Evolutionary conservation across 1,284 basidiomycete genomes (phyloP).

Genomic region (Malassezia sympodialis): DNA sequence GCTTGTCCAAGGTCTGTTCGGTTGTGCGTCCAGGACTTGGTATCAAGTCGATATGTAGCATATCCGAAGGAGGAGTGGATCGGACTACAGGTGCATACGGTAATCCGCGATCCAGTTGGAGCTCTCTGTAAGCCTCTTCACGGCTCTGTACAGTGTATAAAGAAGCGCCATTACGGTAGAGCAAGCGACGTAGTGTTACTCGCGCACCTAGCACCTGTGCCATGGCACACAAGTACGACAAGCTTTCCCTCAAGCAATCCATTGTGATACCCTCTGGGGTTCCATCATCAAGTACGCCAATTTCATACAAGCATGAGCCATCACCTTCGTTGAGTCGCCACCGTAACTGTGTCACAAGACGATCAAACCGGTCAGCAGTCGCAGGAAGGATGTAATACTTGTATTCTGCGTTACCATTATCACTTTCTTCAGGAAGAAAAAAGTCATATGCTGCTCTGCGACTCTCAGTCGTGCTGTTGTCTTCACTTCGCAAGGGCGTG

Average conservation of each 20-base stretch:
- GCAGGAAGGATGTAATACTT: slow-evolving; percentile 44
- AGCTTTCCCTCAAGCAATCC: slow-evolving; percentile 34
- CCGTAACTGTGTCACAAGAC: slow-evolving; percentile 45
- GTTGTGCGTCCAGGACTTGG: neutral
- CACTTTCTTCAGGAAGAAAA: slow-evolving; percentile 35
- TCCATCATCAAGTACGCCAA: slow-evolving; percentile 46
- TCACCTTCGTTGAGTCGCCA: slow-evolving; percentile 46
- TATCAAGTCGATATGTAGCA: neutral
- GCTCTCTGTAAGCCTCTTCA: neutral
- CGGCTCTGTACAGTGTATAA: neutral
- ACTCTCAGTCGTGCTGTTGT: neutral
- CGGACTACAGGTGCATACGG: neutral
- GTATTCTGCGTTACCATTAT: slow-evolving; percentile 46
- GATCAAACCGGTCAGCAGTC: slow-evolving; percentile 38
- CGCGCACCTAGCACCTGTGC: slow-evolving; percentile 29
- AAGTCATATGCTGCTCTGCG: neutral
- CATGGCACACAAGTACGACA: slow-evolving; percentile 35
- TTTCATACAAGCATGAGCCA: slow-evolving; percentile 42
- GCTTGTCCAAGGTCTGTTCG: neutral
- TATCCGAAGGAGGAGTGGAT: neutral
- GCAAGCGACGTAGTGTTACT: neutral
- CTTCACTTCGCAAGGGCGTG: neutral
- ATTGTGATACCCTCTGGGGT: slow-evolving; percentile 34
- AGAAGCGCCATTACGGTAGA: neutral
- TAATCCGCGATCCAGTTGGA: neutral